Conservation (phyloP, 768 basidiomycete genomes). For the Russula abietina region DNA sequence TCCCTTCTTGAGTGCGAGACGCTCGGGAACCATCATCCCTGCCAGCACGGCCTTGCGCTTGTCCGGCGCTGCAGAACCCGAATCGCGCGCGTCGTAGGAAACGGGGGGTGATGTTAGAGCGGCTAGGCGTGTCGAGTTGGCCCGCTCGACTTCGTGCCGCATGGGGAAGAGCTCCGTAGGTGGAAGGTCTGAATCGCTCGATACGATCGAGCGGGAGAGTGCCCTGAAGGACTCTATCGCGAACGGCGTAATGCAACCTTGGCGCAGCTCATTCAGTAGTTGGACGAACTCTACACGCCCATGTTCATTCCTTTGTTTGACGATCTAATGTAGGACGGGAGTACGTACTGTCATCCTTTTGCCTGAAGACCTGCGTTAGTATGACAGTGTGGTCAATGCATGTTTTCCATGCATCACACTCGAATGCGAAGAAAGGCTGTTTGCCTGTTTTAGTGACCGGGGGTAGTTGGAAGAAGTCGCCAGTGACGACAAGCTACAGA, state of each 20-base stretch:
- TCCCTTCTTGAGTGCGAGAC: constrained; percentile 51
- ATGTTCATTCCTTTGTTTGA: not conserved
- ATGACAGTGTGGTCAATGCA: constrained; percentile 56
- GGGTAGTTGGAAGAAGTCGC: constrained; percentile 65
- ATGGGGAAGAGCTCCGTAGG: constrained; percentile 56
- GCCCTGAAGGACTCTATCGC: constrained; percentile 45
- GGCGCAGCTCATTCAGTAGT: constrained; percentile 71
- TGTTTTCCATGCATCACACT: constrained; percentile 52
- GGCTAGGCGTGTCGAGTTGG: constrained; percentile 52
- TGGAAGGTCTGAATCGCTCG: constrained; percentile 33
- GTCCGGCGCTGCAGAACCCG: constrained; percentile 37
- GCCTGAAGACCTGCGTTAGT: constrained; percentile 67
- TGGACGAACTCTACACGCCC: constrained; percentile 51
- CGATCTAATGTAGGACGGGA: not conserved
- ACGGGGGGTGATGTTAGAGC: constrained; percentile 39
- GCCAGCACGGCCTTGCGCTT: constrained; percentile 50
- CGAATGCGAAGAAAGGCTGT: constrained; percentile 56
- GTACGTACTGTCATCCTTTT: constrained; percentile 60
- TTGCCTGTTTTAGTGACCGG: constrained; percentile 44
- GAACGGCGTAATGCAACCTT: constrained; percentile 44
- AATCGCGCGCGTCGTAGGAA: constrained; percentile 49
- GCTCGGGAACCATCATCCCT: constrained; percentile 55
- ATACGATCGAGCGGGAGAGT: constrained; percentile 36
- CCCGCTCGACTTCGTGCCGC: constrained; percentile 59
- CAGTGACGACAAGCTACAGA: constrained; percentile 47